Percentiles rank a stretch among this genome's conserved stretches.
phyloP scores from a whole-genome alignment of 2,329 filamentous ascomycete species.

The Hypoxylon sp. region DNA sequence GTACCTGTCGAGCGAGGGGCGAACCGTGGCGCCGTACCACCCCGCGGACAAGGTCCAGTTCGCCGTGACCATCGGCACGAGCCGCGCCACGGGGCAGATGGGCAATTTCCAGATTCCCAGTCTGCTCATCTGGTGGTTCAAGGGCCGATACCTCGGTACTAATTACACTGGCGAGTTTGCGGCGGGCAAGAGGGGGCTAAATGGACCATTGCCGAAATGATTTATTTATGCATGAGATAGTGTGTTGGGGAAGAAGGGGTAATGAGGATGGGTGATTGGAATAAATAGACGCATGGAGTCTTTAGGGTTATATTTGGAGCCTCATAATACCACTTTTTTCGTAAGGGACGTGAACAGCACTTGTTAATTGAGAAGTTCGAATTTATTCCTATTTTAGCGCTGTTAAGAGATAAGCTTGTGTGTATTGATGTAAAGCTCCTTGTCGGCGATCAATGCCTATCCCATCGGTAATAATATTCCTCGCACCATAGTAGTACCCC shows the following conservation, averaged over 20 bases:
- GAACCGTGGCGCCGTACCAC: conserved; percentile 52
- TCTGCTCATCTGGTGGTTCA: conserved; percentile 57
- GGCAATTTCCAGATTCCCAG: conserved; percentile 58
- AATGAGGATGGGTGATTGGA: background rate
- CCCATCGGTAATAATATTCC: background rate
- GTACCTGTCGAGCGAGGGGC: conserved; percentile 52
- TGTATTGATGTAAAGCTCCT: background rate
- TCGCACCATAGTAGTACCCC: conserved; percentile 7
- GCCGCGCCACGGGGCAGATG: conserved; percentile 58
- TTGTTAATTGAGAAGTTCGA: background rate
- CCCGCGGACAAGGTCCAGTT: conserved; percentile 50
- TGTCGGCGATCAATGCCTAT: background rate
- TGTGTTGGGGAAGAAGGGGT: background rate
- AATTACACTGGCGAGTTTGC: conserved; percentile 53
- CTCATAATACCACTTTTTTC: conserved; percentile 25
- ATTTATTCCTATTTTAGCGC: conserved; percentile 6
- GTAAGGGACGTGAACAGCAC: background rate
- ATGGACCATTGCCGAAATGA: conserved; percentile 38
- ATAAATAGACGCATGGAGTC: conserved; percentile 4
- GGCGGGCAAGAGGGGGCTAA: conserved; percentile 46
- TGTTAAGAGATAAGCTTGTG: background rate
- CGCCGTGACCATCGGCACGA: conserved; percentile 59
- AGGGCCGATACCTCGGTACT: conserved; percentile 58
- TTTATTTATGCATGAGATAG: background rate
- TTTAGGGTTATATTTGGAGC: conserved; percentile 7